phyloP scores from a whole-genome alignment of 148 eudicot species.

The Heliosperma pusillum region DNA sequence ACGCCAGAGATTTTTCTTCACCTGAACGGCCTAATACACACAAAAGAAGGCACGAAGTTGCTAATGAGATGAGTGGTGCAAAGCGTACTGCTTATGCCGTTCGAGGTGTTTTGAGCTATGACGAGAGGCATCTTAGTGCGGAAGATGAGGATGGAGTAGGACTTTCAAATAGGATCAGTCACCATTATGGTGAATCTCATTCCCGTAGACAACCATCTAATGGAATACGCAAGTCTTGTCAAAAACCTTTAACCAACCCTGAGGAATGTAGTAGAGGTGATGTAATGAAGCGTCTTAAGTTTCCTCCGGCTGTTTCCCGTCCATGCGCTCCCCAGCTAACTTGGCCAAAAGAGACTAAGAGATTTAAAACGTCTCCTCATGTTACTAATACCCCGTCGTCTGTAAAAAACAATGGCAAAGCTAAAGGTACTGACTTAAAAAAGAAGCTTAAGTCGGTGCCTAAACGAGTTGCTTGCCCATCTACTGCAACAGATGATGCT shows the following conservation, averaged over 20 bases:
- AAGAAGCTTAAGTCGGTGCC: constrained; percentile 30
- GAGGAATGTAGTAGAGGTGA: constrained; percentile 30
- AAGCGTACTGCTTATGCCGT: constrained; percentile 19
- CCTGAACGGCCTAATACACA: constrained; percentile 7
- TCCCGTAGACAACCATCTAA: constrained; percentile 14
- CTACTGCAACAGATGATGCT: constrained; percentile 6
- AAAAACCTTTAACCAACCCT: constrained; percentile 23
- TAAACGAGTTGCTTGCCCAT: constrained; percentile 7
- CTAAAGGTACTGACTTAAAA: constrained; percentile 13
- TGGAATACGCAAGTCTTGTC: constrained; percentile 19
- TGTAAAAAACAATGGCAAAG: constrained; percentile 6
- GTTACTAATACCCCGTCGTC: background rate
- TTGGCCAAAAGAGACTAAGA: background rate
- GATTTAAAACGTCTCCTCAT: background rate
- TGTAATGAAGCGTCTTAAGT: constrained; percentile 33
- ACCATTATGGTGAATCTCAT: constrained; percentile 3
- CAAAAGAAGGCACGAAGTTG: constrained; percentile 20
- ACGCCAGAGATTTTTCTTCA: constrained; percentile 10
- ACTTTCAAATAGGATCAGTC: constrained; percentile 11
- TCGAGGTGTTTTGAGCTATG: constrained; percentile 22
- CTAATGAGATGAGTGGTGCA: constrained; percentile 14
- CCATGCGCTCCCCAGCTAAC: background rate
- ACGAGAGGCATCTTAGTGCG: background rate
- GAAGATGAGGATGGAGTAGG: constrained; percentile 11
- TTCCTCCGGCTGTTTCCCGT: constrained; percentile 5